Percentiles rank a stretch among this genome's conserved stretches.
These are phyloP conservation scores for Chaetomium tenue DNA, from an alignment of 495 filamentous ascomycete genomes.

Conservation along the genomic window DNA sequence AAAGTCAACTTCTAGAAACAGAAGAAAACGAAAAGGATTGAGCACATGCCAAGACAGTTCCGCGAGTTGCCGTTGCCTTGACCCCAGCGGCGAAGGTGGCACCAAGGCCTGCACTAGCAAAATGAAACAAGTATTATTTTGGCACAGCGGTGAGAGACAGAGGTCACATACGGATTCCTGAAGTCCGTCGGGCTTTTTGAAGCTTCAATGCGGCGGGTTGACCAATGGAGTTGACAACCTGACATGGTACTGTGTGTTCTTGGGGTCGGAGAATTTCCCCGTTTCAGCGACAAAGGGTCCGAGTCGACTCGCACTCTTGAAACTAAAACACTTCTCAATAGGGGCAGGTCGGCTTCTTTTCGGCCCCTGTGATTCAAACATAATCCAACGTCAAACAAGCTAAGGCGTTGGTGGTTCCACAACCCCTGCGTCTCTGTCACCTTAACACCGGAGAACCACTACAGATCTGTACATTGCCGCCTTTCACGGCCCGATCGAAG, in stretches of 20 bases:
- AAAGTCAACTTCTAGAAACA: neutral
- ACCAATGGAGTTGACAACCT: neutral
- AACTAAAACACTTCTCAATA: neutral
- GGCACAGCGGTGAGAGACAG: neutral
- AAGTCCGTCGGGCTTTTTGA: neutral
- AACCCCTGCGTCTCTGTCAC: constrained; percentile 3
- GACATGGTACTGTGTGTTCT: no score
- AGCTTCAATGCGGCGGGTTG: neutral
- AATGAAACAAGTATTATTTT: neutral
- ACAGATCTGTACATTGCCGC: neutral
- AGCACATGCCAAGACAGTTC: neutral
- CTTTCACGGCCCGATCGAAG: neutral
- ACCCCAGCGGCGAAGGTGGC: neutral
- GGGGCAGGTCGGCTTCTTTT: constrained; percentile 1
- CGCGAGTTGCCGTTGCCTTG: neutral
- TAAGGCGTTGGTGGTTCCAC: constrained; percentile 1
- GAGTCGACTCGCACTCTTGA: constrained; percentile 2
- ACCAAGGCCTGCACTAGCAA: neutral
- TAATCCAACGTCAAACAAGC: constrained; percentile 2
- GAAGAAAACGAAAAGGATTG: neutral
- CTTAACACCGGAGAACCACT: neutral
- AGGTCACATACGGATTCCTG: neutral
- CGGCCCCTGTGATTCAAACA: neutral
- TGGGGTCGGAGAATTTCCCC: neutral
- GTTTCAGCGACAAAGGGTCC: neutral